Base-by-base conservation (phyloP, 2,329 filamentous ascomycete genomes). In the Venturia effusa region DNA sequence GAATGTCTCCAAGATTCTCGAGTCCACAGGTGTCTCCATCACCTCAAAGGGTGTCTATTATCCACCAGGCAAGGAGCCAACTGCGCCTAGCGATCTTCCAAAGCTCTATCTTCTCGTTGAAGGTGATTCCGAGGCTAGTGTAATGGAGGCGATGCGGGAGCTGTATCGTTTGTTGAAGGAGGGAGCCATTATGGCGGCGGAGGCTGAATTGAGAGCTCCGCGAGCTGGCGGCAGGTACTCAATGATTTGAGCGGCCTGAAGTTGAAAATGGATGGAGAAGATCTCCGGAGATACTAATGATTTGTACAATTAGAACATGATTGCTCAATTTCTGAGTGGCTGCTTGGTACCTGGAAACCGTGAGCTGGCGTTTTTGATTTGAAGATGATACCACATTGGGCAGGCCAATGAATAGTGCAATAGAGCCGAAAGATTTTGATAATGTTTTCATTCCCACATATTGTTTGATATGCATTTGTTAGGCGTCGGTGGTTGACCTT, bases 101-200 rank as follows among this genome's bases (percentile, higher is more conserved):
- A 97, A 97, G 80, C 79, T 99, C 70, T 99, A 97, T 74, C 97
- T 99, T 71, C 83, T 99, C 66, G 95, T 99, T 64, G 94, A 99
- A 74, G 94, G 94, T 51, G 94, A 99, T 71, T 97, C 94, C 0
- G 94, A 99, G 76, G 81, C 96, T 62, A 87, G 92, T 39, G 94
- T 99, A 34, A 90, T 89, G 61, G 88, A 90, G 70, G 94, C 94
- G 1, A 90, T 99, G 84, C 85, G 86, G 68, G 92, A 97, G 77
- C 81, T 99, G 68, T 93, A 92, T 72, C 84, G 92, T 59, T 78
- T 97, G 71, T 78, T 99, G 69, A 91, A 88, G 73, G 94, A 97
- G 76, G 94, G 90, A 15, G 96, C 92, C 0, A 85, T 95, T 70
- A 91, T 91, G 17, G 92, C 92, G 13, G 90, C 88, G 32, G 92